Percentiles rank a stretch among this genome's conserved stretches.
These are phyloP conservation scores for Tricholomella constricta DNA, from an alignment of 768 basidiomycete genomes.

Conservation along the genomic window DNA sequence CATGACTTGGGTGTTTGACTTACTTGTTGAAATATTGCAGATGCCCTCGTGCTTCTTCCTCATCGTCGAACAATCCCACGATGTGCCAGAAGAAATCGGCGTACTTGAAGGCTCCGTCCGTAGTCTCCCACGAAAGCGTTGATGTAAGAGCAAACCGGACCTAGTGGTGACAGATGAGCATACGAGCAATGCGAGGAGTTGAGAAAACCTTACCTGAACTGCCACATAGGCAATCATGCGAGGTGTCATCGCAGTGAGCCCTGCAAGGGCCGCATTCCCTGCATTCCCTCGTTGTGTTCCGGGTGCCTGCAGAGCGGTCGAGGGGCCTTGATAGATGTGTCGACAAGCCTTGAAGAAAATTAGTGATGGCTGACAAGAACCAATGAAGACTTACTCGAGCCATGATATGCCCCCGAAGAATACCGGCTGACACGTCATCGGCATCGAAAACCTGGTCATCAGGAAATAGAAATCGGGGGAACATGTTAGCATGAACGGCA, in stretches of 20 bases:
- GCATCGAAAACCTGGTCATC: constrained; percentile 4
- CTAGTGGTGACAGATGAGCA: background rate
- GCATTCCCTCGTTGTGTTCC: constrained; percentile 11
- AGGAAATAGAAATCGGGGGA: constrained; percentile 14
- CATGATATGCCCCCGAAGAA: constrained; percentile 5
- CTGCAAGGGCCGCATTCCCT: constrained; percentile 17
- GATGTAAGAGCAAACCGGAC: constrained; percentile 10
- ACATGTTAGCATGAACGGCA: background rate
- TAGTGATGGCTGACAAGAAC: background rate
- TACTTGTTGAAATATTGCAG: constrained; percentile 10
- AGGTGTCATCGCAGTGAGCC: constrained; percentile 14
- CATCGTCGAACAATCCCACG: constrained; percentile 6
- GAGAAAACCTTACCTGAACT: constrained; percentile 18
- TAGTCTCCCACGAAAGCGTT: constrained; percentile 1
- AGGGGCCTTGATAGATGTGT: constrained; percentile 19
- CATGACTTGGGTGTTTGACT: background rate
- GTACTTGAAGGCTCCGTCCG: constrained; percentile 13
- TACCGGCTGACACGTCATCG: background rate
- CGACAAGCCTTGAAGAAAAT: constrained; percentile 10
- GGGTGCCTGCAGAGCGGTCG: constrained; percentile 15
- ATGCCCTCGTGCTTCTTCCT: background rate
- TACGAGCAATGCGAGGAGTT: background rate
- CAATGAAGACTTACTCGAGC: background rate
- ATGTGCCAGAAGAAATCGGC: constrained; percentile 11
- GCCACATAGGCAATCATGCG: constrained; percentile 20